Conservation (phyloP, 345 rosid genomes). For the Linum lewisii region DNA sequence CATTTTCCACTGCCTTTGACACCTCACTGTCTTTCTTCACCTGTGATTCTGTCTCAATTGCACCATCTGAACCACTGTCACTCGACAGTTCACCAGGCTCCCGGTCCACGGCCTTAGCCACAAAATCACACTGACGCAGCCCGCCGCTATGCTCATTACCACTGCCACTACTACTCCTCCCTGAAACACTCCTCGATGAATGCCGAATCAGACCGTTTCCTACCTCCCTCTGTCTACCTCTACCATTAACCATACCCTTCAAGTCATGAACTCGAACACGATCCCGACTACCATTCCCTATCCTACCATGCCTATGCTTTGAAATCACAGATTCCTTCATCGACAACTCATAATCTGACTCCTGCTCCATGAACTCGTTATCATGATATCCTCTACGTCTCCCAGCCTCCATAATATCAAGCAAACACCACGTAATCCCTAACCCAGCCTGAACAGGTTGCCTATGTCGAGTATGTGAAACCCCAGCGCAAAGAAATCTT, state of each 20-base stretch:
- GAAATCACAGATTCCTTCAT: constrained; percentile 8
- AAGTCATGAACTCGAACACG: constrained; percentile 26
- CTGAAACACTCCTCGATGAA: constrained; percentile 51
- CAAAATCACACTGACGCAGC: constrained; percentile 28
- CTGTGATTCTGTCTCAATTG: constrained; percentile 35
- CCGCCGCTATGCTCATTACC: constrained; percentile 20
- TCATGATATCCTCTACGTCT: neutral
- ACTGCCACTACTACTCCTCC: constrained; percentile 30
- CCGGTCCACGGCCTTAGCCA: constrained; percentile 47
- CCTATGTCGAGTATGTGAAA: too few relatives aligned
- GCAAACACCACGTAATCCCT: too few relatives aligned
- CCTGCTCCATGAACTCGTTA: neutral
- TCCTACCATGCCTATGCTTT: constrained; percentile 32
- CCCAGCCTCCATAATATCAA: neutral
- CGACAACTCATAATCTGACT: neutral
- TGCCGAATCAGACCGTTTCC: constrained; percentile 40
- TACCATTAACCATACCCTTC: constrained; percentile 27
- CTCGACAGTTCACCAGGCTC: constrained; percentile 99
- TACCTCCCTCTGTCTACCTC: constrained; percentile 56
- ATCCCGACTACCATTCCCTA: constrained; percentile 33
- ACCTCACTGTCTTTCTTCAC: constrained; percentile 31
- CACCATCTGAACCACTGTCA: constrained; percentile 93
- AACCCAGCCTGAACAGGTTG: too few relatives aligned
- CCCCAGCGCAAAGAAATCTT: too few relatives aligned
- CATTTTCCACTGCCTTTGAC: constrained; percentile 37